Percentiles rank a stretch among this genome's conserved stretches.
phyloP scores from a whole-genome alignment of 2,329 filamentous ascomycete genomes.

The Colletotrichum sp. region DNA sequence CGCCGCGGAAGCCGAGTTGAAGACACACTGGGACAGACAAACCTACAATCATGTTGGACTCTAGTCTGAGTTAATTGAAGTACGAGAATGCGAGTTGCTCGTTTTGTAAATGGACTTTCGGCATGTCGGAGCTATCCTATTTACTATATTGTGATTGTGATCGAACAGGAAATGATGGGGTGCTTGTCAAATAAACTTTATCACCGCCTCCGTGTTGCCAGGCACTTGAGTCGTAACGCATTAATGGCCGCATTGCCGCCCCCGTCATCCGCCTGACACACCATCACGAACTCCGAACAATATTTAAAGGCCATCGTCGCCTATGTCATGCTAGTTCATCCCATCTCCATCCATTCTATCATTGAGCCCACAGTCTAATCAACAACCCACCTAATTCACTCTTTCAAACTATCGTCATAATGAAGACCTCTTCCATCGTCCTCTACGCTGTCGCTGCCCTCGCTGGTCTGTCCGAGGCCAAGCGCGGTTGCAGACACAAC shows the following conservation, averaged over 20 bases:
- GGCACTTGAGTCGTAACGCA: neutral
- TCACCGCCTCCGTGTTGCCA: neutral
- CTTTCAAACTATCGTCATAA: neutral
- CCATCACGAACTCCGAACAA: neutral
- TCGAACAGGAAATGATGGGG: neutral
- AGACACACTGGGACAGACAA: neutral
- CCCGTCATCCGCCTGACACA: neutral
- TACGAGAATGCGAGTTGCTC: neutral
- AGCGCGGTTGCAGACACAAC: neutral
- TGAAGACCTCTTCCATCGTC: neutral
- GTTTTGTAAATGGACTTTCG: neutral
- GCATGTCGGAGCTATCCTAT: neutral
- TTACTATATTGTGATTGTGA: neutral
- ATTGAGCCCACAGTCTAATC: neutral
- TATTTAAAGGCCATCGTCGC: neutral
- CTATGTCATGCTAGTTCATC: neutral
- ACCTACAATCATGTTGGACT: neutral
- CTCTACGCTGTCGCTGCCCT: neutral
- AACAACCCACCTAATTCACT: neutral
- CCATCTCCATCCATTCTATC: neutral
- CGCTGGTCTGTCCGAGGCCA: neutral
- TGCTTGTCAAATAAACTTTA: neutral
- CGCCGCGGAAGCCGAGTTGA: accelerated
- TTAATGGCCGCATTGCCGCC: neutral
- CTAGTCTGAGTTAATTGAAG: neutral